phyloP scores from a whole-genome alignment of 495 filamentous ascomycete genomes.

The Pyrenula massariospora region DNA sequence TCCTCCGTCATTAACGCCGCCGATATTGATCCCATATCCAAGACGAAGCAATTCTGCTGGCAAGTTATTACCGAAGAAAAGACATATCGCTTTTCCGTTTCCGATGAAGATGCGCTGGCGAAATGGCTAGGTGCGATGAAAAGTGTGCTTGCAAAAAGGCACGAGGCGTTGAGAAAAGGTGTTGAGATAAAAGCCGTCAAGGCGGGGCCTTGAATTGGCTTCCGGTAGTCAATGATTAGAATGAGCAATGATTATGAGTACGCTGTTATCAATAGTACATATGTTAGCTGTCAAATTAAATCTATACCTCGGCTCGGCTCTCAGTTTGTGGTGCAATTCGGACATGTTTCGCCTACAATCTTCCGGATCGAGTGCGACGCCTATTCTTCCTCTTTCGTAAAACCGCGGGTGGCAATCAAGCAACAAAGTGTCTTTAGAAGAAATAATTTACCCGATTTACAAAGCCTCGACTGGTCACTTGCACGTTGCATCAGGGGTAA shows the following conservation, averaged over 20 bases:
- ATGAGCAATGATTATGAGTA: background rate
- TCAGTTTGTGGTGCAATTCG: too few species aligned
- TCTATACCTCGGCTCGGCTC: too few species aligned
- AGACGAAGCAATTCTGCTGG: slow-evolving; percentile 73
- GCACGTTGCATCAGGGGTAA: too few species aligned
- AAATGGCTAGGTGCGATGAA: slow-evolving; percentile 85
- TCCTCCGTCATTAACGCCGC: slow-evolving; percentile 79
- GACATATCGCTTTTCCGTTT: slow-evolving; percentile 74
- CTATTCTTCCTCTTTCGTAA: too few species aligned
- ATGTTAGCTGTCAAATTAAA: too few species aligned
- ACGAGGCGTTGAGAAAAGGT: slow-evolving; percentile 12
- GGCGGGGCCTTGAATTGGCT: background rate
- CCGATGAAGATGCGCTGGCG: slow-evolving; percentile 70
- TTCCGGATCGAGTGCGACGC: too few species aligned
- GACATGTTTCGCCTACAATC: too few species aligned
- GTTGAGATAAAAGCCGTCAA: background rate
- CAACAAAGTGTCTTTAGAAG: too few species aligned
- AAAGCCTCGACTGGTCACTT: too few species aligned
- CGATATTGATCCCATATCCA: slow-evolving; percentile 79
- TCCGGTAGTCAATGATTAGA: background rate
- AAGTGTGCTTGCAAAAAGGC: slow-evolving; percentile 68
- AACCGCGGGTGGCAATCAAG: too few species aligned
- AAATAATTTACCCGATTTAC: too few species aligned
- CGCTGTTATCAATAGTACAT: background rate
- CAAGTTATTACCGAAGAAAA: slow-evolving; percentile 94